Evolutionary conservation across 345 rosid genomes (phyloP).

Genomic region (Raphanus sativus): DNA sequence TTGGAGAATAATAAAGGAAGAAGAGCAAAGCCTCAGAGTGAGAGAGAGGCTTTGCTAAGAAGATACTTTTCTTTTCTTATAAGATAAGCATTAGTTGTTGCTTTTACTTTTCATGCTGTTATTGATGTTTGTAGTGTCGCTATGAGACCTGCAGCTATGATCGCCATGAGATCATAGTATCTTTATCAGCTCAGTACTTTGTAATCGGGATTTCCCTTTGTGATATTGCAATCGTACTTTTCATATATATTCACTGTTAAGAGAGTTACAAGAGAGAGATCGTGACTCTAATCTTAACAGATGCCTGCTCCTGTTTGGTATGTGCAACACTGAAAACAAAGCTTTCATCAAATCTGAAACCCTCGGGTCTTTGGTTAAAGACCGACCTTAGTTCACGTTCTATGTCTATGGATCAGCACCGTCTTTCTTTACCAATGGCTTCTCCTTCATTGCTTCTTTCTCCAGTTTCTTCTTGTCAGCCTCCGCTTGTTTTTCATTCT

Average conservation of each 20-base stretch:
- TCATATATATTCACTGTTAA: no score
- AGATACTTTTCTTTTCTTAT: no score
- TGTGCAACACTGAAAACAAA: conserved; percentile 31
- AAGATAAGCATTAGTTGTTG: no score
- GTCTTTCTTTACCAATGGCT: conserved; percentile 59
- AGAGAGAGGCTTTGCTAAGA: background rate
- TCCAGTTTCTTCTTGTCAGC: conserved; percentile 90
- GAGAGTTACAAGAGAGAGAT: no score
- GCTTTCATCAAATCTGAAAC: conserved; percentile 11
- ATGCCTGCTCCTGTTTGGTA: conserved; percentile 23
- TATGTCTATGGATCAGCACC: conserved; percentile 43
- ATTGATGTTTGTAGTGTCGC: no score
- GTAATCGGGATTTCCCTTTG: no score
- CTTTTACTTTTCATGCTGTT: no score
- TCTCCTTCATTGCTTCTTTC: conserved; percentile 82
- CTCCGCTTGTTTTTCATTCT: conserved; percentile 78
- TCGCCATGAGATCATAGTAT: no score
- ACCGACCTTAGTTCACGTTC: conserved; percentile 17
- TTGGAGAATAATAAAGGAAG: no score
- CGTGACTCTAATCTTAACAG: background rate
- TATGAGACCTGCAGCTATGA: no score
- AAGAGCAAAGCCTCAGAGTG: background rate
- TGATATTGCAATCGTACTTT: no score
- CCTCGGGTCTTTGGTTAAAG: conserved; percentile 15
- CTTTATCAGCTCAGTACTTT: no score